Percentiles rank a stretch among this genome's conserved stretches.
Evolutionary conservation across 2,329 filamentous ascomycete species (phyloP).

Genomic region (Lomentospora prolificans): DNA sequence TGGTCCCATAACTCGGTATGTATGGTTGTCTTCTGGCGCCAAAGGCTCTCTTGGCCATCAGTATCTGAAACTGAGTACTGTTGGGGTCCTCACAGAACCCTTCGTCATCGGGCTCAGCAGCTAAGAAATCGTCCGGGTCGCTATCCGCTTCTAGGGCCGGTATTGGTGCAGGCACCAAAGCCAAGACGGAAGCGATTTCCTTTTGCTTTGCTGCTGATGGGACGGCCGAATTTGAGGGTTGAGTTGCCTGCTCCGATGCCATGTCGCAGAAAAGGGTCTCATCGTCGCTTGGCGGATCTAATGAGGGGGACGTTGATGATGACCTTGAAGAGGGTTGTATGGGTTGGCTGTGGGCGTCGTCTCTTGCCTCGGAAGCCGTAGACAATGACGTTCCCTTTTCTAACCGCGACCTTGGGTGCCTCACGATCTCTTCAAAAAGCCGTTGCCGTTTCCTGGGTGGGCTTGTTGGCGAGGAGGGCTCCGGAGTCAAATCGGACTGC

Average conservation of each 20-base stretch:
- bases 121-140: neutral
- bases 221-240: neutral
- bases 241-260: neutral
- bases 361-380: neutral
- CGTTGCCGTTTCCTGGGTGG: neutral
- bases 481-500: neutral
- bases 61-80: neutral
- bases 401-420: neutral
- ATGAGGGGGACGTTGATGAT: neutral
- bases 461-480: neutral
- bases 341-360: neutral
- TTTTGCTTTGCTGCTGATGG: neutral
- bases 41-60: neutral
- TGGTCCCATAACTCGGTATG: neutral
- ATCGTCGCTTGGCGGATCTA: neutral
- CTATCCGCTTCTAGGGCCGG: neutral
- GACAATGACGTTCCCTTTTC: neutral
- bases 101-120: neutral
- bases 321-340: neutral
- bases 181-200: conserved; percentile 2
- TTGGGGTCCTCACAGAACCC: conserved; percentile 2
- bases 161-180: neutral
- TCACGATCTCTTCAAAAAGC: neutral
- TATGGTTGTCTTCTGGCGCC: neutral
- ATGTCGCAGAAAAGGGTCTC: neutral